A percentile compares a stretch with the other conserved stretches of the same genome.
Evolutionary conservation across 352 stramenopile species (phyloP).

Genomic region (Hyaloperonospora arabidopsidis): DNA sequence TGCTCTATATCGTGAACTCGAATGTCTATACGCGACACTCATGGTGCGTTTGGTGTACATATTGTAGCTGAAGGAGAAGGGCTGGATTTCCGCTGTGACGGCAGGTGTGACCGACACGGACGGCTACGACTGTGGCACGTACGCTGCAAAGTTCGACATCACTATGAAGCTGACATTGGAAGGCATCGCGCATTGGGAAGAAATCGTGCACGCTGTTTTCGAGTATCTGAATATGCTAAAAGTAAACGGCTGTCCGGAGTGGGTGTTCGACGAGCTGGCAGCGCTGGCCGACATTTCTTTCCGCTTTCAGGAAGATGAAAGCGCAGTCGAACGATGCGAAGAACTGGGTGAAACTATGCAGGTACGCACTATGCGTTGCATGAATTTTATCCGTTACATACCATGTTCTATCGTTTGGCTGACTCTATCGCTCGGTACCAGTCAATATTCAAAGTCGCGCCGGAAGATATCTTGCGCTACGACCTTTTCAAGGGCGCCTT

Average conservation of each 20-base stretch:
- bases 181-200: conserved; percentile 51
- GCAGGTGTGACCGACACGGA: conserved; percentile 66
- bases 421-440: conserved; percentile 17
- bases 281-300: conserved; percentile 65
- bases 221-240: conserved; percentile 61
- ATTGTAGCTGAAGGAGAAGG: conserved; percentile 58
- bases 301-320: conserved; percentile 65
- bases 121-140: conserved; percentile 62
- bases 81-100: conserved; percentile 71
- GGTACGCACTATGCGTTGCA: conserved; percentile 17
- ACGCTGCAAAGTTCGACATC: conserved; percentile 58
- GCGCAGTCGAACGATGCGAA: conserved; percentile 57
- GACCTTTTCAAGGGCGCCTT: conserved; percentile 54
- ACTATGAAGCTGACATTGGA: conserved; percentile 67
- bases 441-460: conserved; percentile 47
- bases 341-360: conserved; percentile 72
- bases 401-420: not conserved
- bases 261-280: conserved; percentile 69
- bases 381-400: not conserved
- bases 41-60: not conserved
- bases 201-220: conserved; percentile 55
- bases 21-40: conserved; percentile 10
- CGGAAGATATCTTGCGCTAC: conserved; percentile 53
- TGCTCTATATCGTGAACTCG: not conserved
- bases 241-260: conserved; percentile 41